Percentiles rank a stretch among this genome's conserved stretches.
Conservation (phyloP, 352 stramenopile species). For the Phytophthora sp. region DNA sequence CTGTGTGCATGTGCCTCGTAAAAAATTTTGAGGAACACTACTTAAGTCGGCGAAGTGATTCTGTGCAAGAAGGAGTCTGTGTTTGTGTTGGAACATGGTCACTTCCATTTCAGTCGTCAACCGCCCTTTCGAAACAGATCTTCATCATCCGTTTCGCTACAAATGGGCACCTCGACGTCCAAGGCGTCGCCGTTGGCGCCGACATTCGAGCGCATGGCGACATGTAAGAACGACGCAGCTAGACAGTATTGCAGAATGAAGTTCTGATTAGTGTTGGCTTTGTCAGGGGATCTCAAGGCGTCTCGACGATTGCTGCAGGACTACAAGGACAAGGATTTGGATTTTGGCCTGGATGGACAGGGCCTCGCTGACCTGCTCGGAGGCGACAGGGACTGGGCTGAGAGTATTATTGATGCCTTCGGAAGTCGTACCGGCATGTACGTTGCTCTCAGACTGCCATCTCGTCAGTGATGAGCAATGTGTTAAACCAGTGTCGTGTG, state of each 20-base stretch:
- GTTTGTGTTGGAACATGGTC: not conserved
- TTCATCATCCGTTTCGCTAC: not conserved
- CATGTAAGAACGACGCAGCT: constrained; percentile 36
- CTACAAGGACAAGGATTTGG: constrained; percentile 81
- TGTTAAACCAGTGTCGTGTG: too few relatives aligned
- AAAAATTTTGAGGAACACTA: too few relatives aligned
- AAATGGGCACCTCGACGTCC: constrained; percentile 62
- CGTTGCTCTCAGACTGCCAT: constrained; percentile 17
- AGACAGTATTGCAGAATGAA: not conserved
- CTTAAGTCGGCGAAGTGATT: too few relatives aligned
- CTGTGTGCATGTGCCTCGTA: too few relatives aligned
- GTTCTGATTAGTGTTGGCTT: not conserved
- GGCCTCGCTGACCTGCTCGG: constrained; percentile 50
- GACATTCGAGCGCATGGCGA: constrained; percentile 59
- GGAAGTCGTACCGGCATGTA: constrained; percentile 70
- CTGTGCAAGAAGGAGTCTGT: too few relatives aligned
- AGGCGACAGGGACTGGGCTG: constrained; percentile 60
- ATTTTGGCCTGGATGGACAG: constrained; percentile 70
- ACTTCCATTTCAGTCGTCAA: not conserved
- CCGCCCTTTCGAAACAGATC: not conserved
- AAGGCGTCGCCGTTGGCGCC: constrained; percentile 44
- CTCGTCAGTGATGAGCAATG: too few relatives aligned
- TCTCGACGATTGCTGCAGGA: constrained; percentile 55
- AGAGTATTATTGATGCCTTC: constrained; percentile 65
- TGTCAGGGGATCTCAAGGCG: constrained; percentile 57